These are phyloP conservation scores for Wickerhamiella alocasiicola DNA, from an alignment of 805 yeast species.

Conservation along the genomic window DNA sequence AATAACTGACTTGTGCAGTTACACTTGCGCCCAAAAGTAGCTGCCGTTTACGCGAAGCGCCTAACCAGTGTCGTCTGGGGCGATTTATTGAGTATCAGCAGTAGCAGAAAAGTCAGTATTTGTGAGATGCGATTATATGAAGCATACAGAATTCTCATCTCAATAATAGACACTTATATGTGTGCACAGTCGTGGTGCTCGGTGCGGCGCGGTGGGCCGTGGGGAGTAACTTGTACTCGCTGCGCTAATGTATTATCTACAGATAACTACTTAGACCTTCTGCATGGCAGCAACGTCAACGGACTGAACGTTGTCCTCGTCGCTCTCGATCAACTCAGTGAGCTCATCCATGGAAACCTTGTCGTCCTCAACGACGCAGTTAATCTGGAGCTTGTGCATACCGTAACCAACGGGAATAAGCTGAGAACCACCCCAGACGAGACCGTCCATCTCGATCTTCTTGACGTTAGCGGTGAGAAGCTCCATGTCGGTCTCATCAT, in stretches of 20 bases:
- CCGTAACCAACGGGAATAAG: constrained; percentile 98
- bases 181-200: too few relatives aligned
- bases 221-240: too few relatives aligned
- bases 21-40: too few relatives aligned
- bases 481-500: constrained; percentile 95
- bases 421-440: constrained; percentile 91
- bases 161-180: too few relatives aligned
- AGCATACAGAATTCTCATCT: too few relatives aligned
- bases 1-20: too few relatives aligned
- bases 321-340: constrained; percentile 61
- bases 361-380: constrained; percentile 95
- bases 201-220: too few relatives aligned
- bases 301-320: constrained; percentile 99
- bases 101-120: too few relatives aligned
- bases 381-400: constrained; percentile 97
- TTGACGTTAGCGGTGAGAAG: constrained; percentile 78
- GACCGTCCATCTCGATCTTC: constrained; percentile 79
- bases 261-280: constrained; percentile 54
- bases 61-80: too few relatives aligned
- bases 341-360: constrained; percentile 88
- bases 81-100: too few relatives aligned
- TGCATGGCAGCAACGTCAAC: constrained; percentile 98
- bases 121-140: too few relatives aligned
- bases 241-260: constrained; percentile 1
- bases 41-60: too few relatives aligned